phyloP scores from a whole-genome alignment of 1,284 basidiomycete genomes.

The Schizophyllum commune region DNA sequence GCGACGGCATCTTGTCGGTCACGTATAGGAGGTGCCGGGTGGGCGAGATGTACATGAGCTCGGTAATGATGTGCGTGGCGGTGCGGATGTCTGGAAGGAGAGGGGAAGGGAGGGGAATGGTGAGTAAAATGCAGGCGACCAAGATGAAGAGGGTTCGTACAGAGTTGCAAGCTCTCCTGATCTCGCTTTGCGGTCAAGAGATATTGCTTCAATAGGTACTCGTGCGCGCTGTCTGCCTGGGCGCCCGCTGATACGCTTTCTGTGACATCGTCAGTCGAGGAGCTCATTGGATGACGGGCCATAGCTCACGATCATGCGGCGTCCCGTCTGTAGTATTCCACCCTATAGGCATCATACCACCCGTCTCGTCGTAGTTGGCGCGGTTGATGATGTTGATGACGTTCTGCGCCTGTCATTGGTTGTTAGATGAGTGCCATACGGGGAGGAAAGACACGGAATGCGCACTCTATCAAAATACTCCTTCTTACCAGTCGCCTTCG shows the following conservation, averaged over 20 bases:
- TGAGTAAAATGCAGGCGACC: neutral
- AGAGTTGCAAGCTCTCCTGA: slow-evolving; percentile 50
- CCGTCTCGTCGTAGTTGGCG: slow-evolving; percentile 33
- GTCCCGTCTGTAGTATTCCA: slow-evolving; percentile 39
- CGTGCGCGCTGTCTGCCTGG: slow-evolving; percentile 63
- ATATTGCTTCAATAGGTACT: slow-evolving; percentile 71
- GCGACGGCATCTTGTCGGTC: slow-evolving; percentile 39
- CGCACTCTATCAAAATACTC: slow-evolving; percentile 39
- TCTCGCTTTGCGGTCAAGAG: slow-evolving; percentile 56
- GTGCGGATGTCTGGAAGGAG: slow-evolving; percentile 47
- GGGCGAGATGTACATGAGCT: slow-evolving; percentile 60
- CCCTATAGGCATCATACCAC: slow-evolving; percentile 47
- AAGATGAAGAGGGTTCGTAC: slow-evolving; percentile 29
- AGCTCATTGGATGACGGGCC: too few relatives aligned
- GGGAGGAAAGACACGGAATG: too few relatives aligned
- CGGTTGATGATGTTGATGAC: slow-evolving; percentile 41
- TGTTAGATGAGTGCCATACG: slow-evolving; percentile 4
- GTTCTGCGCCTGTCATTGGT: slow-evolving; percentile 33
- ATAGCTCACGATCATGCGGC: slow-evolving; percentile 33
- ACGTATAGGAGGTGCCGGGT: slow-evolving; percentile 63
- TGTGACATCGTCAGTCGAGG: too few relatives aligned
- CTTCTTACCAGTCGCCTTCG: slow-evolving; percentile 44
- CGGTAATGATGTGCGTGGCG: slow-evolving; percentile 52
- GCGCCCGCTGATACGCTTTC: slow-evolving; percentile 54
- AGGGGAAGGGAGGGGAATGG: slow-evolving; percentile 1